Evolutionary conservation across 352 stramenopile species (phyloP).

Genomic region (Discostella stelligera): DNA sequence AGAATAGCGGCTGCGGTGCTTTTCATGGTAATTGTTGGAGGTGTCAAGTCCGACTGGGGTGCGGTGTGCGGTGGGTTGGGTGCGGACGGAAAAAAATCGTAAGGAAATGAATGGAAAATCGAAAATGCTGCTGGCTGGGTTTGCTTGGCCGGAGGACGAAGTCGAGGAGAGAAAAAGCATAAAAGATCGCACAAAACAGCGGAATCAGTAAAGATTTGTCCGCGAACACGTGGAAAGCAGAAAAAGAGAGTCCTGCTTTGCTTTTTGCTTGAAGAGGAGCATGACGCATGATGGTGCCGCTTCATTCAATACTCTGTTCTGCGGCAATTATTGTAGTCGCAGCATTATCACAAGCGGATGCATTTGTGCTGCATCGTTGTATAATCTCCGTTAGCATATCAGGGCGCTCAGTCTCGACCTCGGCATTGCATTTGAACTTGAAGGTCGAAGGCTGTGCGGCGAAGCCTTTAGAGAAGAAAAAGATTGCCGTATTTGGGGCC

Average conservation of each 20-base stretch:
- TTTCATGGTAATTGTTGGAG: conserved; percentile 15
- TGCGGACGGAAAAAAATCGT: too few relatives aligned
- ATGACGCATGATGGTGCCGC: neutral
- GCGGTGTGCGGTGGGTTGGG: too few relatives aligned
- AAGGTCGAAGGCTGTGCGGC: conserved; percentile 56
- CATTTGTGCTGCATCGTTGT: conserved; percentile 1
- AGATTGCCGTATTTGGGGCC: conserved; percentile 59
- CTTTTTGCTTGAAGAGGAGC: too few relatives aligned
- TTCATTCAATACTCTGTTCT: neutral
- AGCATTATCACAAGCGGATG: conserved; percentile 13
- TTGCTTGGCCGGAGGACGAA: too few relatives aligned
- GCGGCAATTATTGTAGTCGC: conserved; percentile 6
- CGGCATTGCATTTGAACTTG: neutral
- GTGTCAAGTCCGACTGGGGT: neutral
- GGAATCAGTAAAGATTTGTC: too few relatives aligned
- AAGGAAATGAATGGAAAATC: too few relatives aligned
- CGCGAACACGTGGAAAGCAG: too few relatives aligned
- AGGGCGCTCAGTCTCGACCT: neutral
- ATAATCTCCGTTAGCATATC: neutral
- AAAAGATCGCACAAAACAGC: neutral
- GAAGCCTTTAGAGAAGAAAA: conserved; percentile 72
- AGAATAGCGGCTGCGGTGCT: conserved; percentile 7
- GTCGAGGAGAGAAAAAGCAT: neutral
- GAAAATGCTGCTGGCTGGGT: too few relatives aligned
- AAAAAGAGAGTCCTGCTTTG: too few relatives aligned